Percentiles rank a stretch among this genome's conserved stretches.
phyloP scores from a whole-genome alignment of 176 grass and related monocot species.

The Bonia amplexicaulis region DNA sequence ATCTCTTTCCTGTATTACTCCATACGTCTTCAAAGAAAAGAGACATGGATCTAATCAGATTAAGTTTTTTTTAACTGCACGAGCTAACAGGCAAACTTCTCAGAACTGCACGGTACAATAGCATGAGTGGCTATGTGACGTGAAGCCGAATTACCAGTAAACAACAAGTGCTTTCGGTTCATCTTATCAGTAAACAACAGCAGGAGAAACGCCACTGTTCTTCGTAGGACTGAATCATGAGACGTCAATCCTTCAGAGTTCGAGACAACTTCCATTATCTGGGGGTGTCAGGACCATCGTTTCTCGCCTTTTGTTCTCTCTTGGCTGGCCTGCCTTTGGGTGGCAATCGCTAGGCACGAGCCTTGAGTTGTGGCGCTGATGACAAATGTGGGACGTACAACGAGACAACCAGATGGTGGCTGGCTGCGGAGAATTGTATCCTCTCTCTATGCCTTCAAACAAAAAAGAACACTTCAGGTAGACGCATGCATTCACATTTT shows the following conservation, averaged over 20 bases:
- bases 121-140: background rate
- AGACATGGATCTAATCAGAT: background rate
- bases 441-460: background rate
- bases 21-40: background rate
- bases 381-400: background rate
- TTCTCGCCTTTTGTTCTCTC: background rate
- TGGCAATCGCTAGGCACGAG: background rate
- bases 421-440: background rate
- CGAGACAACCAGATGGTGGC: background rate
- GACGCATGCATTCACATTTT: background rate
- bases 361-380: background rate
- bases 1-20: background rate
- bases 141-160: background rate
- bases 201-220: background rate
- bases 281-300: slow-evolving; percentile 17
- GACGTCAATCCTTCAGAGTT: background rate
- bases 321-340: slow-evolving; percentile 19
- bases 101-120: background rate
- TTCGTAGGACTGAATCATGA: background rate
- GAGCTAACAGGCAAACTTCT: background rate
- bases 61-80: background rate
- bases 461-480: background rate
- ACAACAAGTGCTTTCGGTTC: background rate
- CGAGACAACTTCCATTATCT: slow-evolving; percentile 19
- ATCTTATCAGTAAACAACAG: background rate